Base-by-base conservation (phyloP, 495 filamentous ascomycete genomes). In the Penicillium goetzii region DNA sequence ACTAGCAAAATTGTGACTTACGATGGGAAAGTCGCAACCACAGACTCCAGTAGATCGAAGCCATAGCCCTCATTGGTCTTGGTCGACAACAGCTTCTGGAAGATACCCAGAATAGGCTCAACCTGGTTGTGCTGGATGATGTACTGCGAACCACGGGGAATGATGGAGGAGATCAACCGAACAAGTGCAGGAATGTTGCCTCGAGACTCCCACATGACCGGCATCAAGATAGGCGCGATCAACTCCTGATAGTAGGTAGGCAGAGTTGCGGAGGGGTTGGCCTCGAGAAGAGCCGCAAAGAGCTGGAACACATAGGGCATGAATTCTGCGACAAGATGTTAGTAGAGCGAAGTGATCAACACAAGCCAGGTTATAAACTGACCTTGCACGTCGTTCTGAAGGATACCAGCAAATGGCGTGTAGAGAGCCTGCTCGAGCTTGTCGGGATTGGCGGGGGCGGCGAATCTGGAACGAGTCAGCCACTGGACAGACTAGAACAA, bases 261-360 rank as follows among this genome's bases (percentile, higher is more conserved):
- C 17, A 98, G 80, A 15, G 87, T 81, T 8, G 82, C 88, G 7
- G 90, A 81, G 3, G 91, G 87, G 65, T 93, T 91, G 30, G 89
- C 83, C 77, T 97, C 93, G 3, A 98, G 85, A 36, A 98, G 85
- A 21, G 92, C 89, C 4, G 92, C 89, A 59, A 97, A 91, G 30
- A 99, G 85, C 76, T 98, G 96, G 81, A 99, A 97, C 45, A 98
- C 88, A 67, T 97, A 99, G 12, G 95, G 96, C 65, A 90, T 88
- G 74, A 98, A 99, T 78, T 99, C 96, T 92, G 69, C 11, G 26
- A 54, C 3, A 12, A 21, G 6, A 11, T 53, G 57, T 68, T 30
- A 66, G 36, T 12, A 62, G 68, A 50, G 77, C 62, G 67, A 15
- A 23, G 17, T 33, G 19, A 40, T 52, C 21, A 30, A 30, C 49